Base-by-base conservation (phyloP, 140 eudicot species). In the Cichorium intybus region DNA sequence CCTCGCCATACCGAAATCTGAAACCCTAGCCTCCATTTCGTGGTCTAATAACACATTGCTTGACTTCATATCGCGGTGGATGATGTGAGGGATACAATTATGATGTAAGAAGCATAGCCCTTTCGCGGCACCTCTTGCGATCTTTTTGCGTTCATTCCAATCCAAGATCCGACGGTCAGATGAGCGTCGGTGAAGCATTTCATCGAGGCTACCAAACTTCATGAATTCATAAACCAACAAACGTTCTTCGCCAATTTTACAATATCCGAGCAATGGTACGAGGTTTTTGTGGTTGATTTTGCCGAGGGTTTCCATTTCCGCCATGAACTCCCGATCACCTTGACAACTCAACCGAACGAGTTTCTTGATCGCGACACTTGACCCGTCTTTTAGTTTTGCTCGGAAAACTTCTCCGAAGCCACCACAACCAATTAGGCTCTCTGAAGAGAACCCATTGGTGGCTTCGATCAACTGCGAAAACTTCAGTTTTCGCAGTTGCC, bases 1-100 rank as follows among this genome's bases (percentile, higher is more conserved):
- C 70, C 97, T 81, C 4, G 97, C 97, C 95, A 89, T 86, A 12
- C 95, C 97, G 8, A 86, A 89, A 62, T 89, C 97, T 1, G 97
- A 86, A 20, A 89, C 97, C 41, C 93, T 57, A 14, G 97, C 92
- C 60, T 89, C 97, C 92, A 86, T 68, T 59, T 89, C 88, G 2
- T 86, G 76, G 73, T 86, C 95, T 27, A 89, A 60, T 5, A 89
- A 75, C 27, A 89, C 97, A 10, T 89, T 89, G 80, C 97, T 89
- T 7, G 97, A 89, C 50, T 89, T 89, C 95, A 89, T 85, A 64
- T 89, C 97, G 0, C 97, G 75, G 66, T 89, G 95, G 59, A 86
- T 89, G 22, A 89, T 89, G 65, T 89, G 97, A 0, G 97, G 97
- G 34, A 89, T 77, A 73, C 97, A 89, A 39, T 89, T 89, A 71